Conservation (phyloP, 192 early-diverging fungal genomes). For the Phycomyces nitens region DNA sequence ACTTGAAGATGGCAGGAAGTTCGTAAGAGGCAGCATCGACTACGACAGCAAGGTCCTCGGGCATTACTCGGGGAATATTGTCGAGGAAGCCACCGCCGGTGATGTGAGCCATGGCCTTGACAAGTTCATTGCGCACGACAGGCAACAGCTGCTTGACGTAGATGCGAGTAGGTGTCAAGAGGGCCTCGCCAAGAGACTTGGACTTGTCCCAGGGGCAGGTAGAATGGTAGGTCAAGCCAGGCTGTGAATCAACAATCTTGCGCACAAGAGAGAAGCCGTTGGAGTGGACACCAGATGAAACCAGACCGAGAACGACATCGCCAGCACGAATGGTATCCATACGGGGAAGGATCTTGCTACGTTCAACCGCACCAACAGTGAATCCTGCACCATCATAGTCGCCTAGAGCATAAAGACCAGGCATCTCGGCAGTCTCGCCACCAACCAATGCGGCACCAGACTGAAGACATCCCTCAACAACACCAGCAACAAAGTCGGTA, state of each 20-base stretch:
- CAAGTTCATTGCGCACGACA: constrained; percentile 62
- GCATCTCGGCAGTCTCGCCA: constrained; percentile 99
- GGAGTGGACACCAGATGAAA: constrained; percentile 96
- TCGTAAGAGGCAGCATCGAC: constrained; percentile 82
- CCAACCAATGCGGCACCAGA: constrained; percentile 94
- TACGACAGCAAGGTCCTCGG: constrained; percentile 71
- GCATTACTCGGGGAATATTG: constrained; percentile 96
- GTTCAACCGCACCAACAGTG: constrained; percentile 94
- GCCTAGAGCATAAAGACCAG: constrained; percentile 84
- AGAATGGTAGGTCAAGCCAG: constrained; percentile 69
- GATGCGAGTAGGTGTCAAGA: constrained; percentile 92
- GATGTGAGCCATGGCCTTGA: constrained; percentile 98
- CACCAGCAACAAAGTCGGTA: constrained; percentile 86
- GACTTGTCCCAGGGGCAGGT: constrained; percentile 79
- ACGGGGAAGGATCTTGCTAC: constrained; percentile 81
- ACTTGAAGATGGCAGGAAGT: constrained; percentile 91
- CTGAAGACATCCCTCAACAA: constrained; percentile 89
- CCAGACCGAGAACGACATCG: constrained; percentile 86
- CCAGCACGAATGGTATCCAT: constrained; percentile 69
- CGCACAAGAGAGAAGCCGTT: constrained; percentile 99
- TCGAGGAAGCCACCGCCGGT: constrained; percentile 98
- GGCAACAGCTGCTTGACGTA: constrained; percentile 94
- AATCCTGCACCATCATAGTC: constrained; percentile 96
- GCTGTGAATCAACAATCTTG: constrained; percentile 69
- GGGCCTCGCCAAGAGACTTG: constrained; percentile 73